A percentile compares a stretch with the other conserved stretches of the same genome.
Evolutionary conservation across 2,329 filamentous ascomycete species (phyloP).

Genomic region (Colletotrichum lupini): DNA sequence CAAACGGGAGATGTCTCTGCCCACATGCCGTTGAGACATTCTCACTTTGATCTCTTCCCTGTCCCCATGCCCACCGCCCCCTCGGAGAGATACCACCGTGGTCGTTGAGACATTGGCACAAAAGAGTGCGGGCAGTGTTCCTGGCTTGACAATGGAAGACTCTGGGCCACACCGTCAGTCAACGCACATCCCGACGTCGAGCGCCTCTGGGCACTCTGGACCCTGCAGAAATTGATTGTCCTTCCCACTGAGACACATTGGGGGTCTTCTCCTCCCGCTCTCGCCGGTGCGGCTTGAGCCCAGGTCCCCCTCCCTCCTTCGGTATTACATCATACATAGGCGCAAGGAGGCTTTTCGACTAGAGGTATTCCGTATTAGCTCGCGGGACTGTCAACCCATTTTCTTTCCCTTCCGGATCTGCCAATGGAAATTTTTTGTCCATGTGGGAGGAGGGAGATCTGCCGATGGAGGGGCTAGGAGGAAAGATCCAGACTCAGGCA

Average conservation of each 20-base stretch:
- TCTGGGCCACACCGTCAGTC: not conserved
- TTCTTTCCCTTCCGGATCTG: not conserved
- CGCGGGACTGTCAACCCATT: not conserved
- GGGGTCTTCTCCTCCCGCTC: not conserved
- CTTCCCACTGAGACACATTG: not conserved
- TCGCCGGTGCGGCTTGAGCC: not conserved
- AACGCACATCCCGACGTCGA: not conserved
- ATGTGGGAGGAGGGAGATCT: not conserved
- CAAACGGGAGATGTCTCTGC: not conserved
- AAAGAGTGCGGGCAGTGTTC: not conserved
- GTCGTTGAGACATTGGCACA: not conserved
- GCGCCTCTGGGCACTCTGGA: not conserved
- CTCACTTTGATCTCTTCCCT: not conserved
- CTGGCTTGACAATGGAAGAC: not conserved
- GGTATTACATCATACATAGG: not conserved
- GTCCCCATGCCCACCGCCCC: not conserved
- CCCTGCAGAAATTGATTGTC: not conserved
- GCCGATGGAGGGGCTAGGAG: not conserved
- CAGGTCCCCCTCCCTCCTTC: not conserved
- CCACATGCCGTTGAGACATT: not conserved
- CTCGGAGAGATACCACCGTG: not conserved
- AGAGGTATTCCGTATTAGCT: not conserved
- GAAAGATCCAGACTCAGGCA: not conserved
- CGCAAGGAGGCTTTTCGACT: not conserved
- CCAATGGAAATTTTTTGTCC: not conserved